phyloP scores from a whole-genome alignment of 2,329 filamentous ascomycete species.

The Monilinia fructigena region DNA sequence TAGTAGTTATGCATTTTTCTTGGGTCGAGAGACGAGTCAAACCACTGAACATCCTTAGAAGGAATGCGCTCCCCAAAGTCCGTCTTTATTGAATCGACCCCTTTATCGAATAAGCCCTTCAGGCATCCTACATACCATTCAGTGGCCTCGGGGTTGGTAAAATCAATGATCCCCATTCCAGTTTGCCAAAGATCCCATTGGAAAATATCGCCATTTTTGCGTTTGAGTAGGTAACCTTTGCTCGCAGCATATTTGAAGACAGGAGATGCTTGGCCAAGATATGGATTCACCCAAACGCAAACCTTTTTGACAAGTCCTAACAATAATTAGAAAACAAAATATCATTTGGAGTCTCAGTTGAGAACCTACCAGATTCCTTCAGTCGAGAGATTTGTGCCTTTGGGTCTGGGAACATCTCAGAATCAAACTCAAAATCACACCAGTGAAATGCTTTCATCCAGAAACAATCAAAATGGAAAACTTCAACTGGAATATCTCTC shows the following conservation, averaged over 20 bases:
- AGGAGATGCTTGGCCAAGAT: conserved; percentile 59
- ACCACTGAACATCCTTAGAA: conserved; percentile 53
- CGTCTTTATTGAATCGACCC: conserved; percentile 62
- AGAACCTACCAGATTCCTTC: conserved; percentile 45
- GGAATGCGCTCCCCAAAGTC: conserved; percentile 64
- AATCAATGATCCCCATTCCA: conserved; percentile 62
- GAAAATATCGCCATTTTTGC: conserved; percentile 57
- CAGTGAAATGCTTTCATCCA: conserved; percentile 64
- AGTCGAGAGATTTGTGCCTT: conserved; percentile 53
- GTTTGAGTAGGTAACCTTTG: conserved; percentile 59
- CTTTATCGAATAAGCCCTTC: conserved; percentile 55
- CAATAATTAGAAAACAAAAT: background rate
- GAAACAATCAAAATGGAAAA: conserved; percentile 65
- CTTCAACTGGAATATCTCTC: conserved; percentile 56
- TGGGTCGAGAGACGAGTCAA: conserved; percentile 50
- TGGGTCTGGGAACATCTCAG: conserved; percentile 58
- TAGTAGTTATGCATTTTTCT: conserved; percentile 65
- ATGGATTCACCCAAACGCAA: conserved; percentile 63
- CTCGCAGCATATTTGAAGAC: conserved; percentile 55
- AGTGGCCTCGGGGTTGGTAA: conserved; percentile 59
- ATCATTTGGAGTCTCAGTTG: background rate
- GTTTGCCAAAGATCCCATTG: conserved; percentile 66
- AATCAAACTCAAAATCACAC: conserved; percentile 62
- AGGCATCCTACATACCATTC: conserved; percentile 55
- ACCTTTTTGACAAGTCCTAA: conserved; percentile 46